These are phyloP conservation scores for Russula sp. DNA, from an alignment of 768 basidiomycete genomes.

Conservation along the genomic window DNA sequence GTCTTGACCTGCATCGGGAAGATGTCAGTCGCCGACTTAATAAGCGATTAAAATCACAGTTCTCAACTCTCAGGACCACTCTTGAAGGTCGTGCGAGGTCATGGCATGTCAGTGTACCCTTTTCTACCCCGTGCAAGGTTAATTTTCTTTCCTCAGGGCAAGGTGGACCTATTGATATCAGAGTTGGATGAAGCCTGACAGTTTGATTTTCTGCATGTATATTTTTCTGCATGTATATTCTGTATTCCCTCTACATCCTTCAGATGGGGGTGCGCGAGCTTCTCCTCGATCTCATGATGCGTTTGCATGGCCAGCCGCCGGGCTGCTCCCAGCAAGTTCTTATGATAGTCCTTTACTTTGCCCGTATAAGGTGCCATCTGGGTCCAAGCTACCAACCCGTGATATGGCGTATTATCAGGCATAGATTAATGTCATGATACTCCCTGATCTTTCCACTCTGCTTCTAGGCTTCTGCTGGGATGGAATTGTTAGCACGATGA, in stretches of 20 bases:
- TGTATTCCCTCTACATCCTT: background rate
- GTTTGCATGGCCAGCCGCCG: background rate
- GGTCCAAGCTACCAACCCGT: constrained; percentile 56
- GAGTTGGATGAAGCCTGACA: constrained; percentile 62
- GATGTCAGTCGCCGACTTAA: constrained; percentile 49
- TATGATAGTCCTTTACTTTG: constrained; percentile 35
- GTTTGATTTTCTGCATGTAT: too few relatives aligned
- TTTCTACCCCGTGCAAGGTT: constrained; percentile 6
- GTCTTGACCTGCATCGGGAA: constrained; percentile 38
- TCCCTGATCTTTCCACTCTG: constrained; percentile 10
- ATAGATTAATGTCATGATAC: constrained; percentile 42
- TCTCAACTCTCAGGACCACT: constrained; percentile 47
- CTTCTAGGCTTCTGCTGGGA: background rate
- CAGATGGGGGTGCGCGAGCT: background rate
- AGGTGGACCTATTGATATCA: constrained; percentile 57
- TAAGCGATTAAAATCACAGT: constrained; percentile 66
- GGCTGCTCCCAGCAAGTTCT: constrained; percentile 26
- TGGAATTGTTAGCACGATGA: constrained; percentile 7
- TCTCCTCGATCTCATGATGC: background rate
- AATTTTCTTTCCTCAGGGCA: constrained; percentile 42
- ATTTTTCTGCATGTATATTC: constrained; percentile 12
- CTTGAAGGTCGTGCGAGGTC: constrained; percentile 27
- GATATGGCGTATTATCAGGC: constrained; percentile 76
- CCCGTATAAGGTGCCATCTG: constrained; percentile 78
- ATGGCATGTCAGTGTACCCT: constrained; percentile 27